These are phyloP conservation scores for Scytalidium lignicola DNA, from an alignment of 2,329 filamentous ascomycete species.

Conservation along the genomic window DNA sequence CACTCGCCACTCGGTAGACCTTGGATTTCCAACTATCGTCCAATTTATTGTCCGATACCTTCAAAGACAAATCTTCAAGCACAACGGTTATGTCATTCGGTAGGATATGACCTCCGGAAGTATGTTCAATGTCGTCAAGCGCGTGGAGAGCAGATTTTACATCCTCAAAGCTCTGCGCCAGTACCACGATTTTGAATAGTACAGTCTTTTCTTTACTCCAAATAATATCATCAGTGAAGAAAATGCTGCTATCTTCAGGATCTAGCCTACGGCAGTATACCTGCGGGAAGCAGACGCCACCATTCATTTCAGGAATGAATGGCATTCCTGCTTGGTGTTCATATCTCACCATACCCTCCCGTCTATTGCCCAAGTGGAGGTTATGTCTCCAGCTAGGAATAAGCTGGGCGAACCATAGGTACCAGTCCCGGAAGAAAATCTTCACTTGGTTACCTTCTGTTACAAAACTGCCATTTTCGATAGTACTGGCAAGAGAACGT, in stretches of 20 bases:
- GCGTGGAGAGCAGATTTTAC: background rate
- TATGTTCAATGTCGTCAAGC: background rate
- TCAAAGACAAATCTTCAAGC: background rate
- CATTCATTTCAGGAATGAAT: constrained; percentile 26
- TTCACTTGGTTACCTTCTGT: constrained; percentile 26
- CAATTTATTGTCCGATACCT: background rate
- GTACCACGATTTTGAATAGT: constrained; percentile 29
- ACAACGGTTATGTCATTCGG: background rate
- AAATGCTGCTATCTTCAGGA: background rate
- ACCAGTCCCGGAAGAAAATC: constrained; percentile 27
- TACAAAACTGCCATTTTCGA: constrained; percentile 30
- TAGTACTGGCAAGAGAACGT: constrained; percentile 28
- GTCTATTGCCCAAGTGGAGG: constrained; percentile 25
- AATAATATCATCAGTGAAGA: constrained; percentile 30
- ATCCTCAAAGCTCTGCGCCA: constrained; percentile 10
- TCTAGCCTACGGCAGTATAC: constrained; percentile 21
- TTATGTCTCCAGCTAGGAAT: constrained; percentile 26
- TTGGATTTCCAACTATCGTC: background rate
- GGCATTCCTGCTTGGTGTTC: constrained; percentile 24
- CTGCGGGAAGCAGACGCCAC: constrained; percentile 30
- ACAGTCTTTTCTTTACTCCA: constrained; percentile 22
- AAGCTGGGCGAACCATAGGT: constrained; percentile 28
- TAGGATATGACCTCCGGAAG: background rate
- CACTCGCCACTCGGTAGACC: constrained; percentile 22
- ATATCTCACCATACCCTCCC: constrained; percentile 28